These are phyloP conservation scores for Verticillium nonalfalfae DNA, from an alignment of 2,329 filamentous ascomycete genomes.

Conservation along the genomic window DNA sequence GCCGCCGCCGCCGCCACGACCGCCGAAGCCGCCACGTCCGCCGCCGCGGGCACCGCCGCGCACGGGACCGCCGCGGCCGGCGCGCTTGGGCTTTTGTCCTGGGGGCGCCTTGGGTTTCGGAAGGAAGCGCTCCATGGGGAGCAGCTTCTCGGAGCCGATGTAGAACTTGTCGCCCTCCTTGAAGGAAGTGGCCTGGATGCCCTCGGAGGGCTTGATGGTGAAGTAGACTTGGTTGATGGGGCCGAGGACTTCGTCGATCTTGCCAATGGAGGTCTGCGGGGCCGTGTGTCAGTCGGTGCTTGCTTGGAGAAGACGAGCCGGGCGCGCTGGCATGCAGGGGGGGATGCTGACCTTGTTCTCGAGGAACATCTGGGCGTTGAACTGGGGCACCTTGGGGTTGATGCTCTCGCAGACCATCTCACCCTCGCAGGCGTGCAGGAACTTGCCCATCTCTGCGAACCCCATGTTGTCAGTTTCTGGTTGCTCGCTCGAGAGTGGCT, in stretches of 20 bases:
- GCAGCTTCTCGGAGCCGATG: constrained; percentile 88
- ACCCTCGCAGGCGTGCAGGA: constrained; percentile 91
- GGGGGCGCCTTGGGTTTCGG: constrained; percentile 78
- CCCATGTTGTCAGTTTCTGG: background rate
- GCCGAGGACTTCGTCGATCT: constrained; percentile 96
- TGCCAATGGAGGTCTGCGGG: constrained; percentile 73
- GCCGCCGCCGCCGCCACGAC: constrained; percentile 24
- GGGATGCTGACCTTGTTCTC: constrained; percentile 75
- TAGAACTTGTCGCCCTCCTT: constrained; percentile 96
- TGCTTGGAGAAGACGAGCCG: background rate
- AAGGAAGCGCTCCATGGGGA: constrained; percentile 92
- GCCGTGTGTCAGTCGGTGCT: background rate
- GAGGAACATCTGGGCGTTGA: constrained; percentile 97
- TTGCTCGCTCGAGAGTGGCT: background rate
- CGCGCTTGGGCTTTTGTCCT: constrained; percentile 57
- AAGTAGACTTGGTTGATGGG: constrained; percentile 98
- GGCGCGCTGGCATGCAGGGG: background rate
- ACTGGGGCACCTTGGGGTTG: constrained; percentile 95
- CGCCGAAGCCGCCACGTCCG: constrained; percentile 23
- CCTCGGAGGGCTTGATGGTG: constrained; percentile 94
- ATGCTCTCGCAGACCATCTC: constrained; percentile 96
- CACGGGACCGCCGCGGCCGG: constrained; percentile 37
- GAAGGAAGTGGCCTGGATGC: constrained; percentile 91
- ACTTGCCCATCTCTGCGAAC: constrained; percentile 78
- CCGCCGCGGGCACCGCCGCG: constrained; percentile 24